A percentile compares a stretch with the other conserved stretches of the same genome.
phyloP scores from a whole-genome alignment of 192 early-diverging fungal genomes.

The Backusella psychrophila region DNA sequence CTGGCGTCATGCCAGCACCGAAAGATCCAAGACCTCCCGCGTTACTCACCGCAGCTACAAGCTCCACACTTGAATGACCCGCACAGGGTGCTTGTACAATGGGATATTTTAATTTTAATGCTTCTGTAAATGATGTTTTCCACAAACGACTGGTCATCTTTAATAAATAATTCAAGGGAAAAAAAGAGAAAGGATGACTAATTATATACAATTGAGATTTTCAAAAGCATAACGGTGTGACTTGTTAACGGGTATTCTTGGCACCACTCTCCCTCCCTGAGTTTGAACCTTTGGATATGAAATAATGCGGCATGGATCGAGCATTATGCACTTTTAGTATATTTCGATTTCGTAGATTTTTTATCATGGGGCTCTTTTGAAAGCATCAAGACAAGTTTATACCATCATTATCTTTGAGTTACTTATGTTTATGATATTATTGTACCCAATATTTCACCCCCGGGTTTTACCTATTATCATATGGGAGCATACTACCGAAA shows the following conservation, averaged over 20 bases:
- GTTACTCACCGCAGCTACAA: constrained; percentile 27
- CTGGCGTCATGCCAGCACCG: constrained; percentile 13
- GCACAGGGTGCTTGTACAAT: constrained; percentile 30
- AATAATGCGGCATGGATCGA: neutral
- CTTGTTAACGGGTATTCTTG: neutral
- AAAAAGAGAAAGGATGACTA: neutral
- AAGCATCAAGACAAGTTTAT: neutral
- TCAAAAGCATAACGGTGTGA: neutral
- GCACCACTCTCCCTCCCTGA: neutral
- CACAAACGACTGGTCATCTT: constrained; percentile 9
- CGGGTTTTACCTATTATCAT: too few relatives aligned
- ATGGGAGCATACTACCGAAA: neutral
- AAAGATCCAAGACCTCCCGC: constrained; percentile 29
- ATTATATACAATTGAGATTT: neutral
- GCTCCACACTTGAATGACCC: constrained; percentile 5
- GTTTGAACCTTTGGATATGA: neutral
- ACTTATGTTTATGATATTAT: too few relatives aligned
- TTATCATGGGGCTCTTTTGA: neutral
- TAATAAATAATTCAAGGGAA: neutral
- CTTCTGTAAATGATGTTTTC: constrained; percentile 16
- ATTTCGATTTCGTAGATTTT: neutral
- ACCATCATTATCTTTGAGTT: neutral
- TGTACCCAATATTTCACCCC: too few relatives aligned
- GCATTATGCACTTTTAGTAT: neutral
- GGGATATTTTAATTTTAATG: constrained; percentile 22